Conservation (phyloP, 192 early-diverging fungal species). For the Coemansia sp. region DNA sequence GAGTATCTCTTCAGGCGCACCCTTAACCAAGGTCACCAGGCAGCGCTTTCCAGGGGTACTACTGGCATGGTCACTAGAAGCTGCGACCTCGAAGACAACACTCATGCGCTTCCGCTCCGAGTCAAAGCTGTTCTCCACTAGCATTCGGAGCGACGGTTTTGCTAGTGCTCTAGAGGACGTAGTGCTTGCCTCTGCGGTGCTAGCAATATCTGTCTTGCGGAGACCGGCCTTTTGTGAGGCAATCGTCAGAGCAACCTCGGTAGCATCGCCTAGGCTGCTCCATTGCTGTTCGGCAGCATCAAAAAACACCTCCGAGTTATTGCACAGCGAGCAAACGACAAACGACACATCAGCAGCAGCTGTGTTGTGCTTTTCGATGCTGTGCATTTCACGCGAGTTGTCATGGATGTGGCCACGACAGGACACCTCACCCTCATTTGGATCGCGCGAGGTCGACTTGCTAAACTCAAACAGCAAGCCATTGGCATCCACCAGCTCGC, state of each 20-base stretch:
- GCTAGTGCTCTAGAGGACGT: neutral
- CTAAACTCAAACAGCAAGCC: conserved; percentile 38
- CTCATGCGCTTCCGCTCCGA: conserved; percentile 96
- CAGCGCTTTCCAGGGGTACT: conserved; percentile 8
- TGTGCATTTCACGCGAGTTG: conserved; percentile 34
- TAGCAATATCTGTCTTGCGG: conserved; percentile 45
- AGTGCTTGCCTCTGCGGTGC: neutral
- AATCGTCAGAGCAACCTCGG: conserved; percentile 89
- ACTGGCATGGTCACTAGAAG: neutral
- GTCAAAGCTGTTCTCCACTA: conserved; percentile 87
- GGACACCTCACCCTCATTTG: conserved; percentile 58
- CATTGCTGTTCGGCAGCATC: conserved; percentile 59
- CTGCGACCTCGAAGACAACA: conserved; percentile 60
- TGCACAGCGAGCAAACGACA: conserved; percentile 80
- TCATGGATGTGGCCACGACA: conserved; percentile 61
- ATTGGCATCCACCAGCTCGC: conserved; percentile 58
- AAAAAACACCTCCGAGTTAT: conserved; percentile 73
- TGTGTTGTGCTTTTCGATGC: conserved; percentile 55
- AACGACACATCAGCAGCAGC: conserved; percentile 69
- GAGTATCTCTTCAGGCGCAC: conserved; percentile 89
- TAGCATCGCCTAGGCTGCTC: conserved; percentile 85
- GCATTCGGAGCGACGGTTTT: conserved; percentile 36
- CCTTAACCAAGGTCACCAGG: conserved; percentile 75
- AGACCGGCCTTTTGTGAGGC: conserved; percentile 83
- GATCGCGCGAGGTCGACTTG: conserved; percentile 67